Evolutionary conservation across 2,329 filamentous ascomycete species (phyloP), one percentile per base, ranked within the genome.

Genomic region (Arthrobotrys iridis): DNA sequence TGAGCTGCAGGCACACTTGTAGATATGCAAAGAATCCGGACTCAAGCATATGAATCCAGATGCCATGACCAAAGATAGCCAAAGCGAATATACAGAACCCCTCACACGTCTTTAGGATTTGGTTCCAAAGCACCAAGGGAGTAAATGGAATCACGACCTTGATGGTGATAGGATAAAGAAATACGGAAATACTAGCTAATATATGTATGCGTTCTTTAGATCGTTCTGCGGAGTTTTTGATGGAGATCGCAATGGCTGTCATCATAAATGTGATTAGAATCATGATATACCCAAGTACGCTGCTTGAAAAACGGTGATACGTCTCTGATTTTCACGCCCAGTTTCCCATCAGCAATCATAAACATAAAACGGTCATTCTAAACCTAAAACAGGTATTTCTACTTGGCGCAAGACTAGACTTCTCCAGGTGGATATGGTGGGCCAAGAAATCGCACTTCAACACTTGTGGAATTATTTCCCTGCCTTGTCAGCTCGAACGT

Each of bases 361-460:
- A 68, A 68, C 64, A 68, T 68, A 60, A 59, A 68, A 68, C 64
- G 64, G 64, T 26, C 24, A 15, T 52, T 10, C 64, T 68, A 68
- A 43, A 18, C 64, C 55, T 20, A 68, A 60, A 24, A 43, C 6
- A 57, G 64, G n/a, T 60, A 41, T 60, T 41, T 33, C 22, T n/a
- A n/a, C n/a, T n/a, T n/a, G n/a, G n/a, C n/a, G n/a, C n/a, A 35
- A 45, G 33, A 24, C 26, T 59, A n/a, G 20, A 24, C 28, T 33
- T 52, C 41, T 43, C 43, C 64, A 60, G 26, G 30, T 20, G 15
- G 11, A 20, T 11, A 48, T 43, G 22, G 45, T 41, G 55, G 55
- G 55, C 55, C 43, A 48, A 62, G 22, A 8, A 50, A 20, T 43
- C 63, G 43, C 60, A 52, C 20, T 59, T 59, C 35, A 3, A n/a